Base-by-base conservation (phyloP, 1,284 basidiomycete species). In the Malassezia dermatis region DNA sequence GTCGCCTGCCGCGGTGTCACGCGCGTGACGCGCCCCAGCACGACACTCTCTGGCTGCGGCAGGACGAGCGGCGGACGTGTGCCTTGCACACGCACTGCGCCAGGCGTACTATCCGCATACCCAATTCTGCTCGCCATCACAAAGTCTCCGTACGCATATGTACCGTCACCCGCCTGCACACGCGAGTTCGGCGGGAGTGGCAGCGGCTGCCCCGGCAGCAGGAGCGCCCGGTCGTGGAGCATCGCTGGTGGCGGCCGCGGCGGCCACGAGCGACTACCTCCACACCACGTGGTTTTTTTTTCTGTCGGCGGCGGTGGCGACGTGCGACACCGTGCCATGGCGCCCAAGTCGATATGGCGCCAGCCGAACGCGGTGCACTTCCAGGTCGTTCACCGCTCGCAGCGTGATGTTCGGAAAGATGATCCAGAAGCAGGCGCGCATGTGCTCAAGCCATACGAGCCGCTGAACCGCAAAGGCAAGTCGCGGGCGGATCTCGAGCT, bases 321-420 rank as follows among this genome's bases (percentile, higher is more conserved):
- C 34, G 23, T 11, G 47, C 32, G 23, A 24, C 24, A 37, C 30
- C 6, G 11, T 30, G 60, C 26, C 42, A 69, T 67, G 66, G 63
- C 65, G n/a, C 52, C 63, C 39, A 69, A 65, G 32, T 93, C 89
- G 26, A 83, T 90, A 67, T 98, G 88, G 78, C 84, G 89, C 62
- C 84, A 84, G 66, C 86, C 89, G 10, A 86, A 86, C 6, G 83
- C 86, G 53, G 84, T 86, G 73, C 89, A 95, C 76, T 96, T 91
- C 68, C 89, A 96, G 79, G 86, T 99, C 46, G 91, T 99, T 24
- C 90, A 98, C 75, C 82, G 94, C 59, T 96, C 93, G 10, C 89
- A 91, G 71, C 80, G 93, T 53, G 94, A 98, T 77, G 91, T 94
- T 2, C 82, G 94, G 45, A 88, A 90, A 66, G 85, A 96, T 73